Conservation (phyloP, 192 early-diverging fungal genomes). For the Cetraspora pellucida region DNA sequence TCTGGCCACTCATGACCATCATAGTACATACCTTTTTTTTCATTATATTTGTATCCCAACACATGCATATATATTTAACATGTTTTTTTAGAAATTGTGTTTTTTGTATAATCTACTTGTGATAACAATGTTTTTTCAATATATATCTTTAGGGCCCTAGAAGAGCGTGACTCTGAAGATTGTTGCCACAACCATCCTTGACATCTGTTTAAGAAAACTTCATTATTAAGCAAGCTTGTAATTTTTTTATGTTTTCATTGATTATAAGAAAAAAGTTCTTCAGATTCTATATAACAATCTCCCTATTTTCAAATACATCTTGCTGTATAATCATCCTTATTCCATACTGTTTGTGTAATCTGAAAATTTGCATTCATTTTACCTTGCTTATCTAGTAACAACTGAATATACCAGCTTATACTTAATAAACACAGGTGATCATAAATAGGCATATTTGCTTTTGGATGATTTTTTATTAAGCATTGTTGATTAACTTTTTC, state of each 20-base stretch:
- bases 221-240: not conserved
- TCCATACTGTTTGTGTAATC: not conserved
- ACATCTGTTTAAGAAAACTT: not conserved
- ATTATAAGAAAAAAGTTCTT: not conserved
- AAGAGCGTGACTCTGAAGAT: not conserved
- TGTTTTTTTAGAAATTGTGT: not conserved
- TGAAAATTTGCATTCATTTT: not conserved
- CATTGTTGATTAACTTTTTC: too few species aligned
- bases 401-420: not conserved
- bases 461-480: too few species aligned
- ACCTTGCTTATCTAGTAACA: not conserved
- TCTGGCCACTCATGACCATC: not conserved
- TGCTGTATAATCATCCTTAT: too few species aligned
- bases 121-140: not conserved
- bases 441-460: too few species aligned
- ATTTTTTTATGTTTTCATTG: not conserved
- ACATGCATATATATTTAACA: not conserved
- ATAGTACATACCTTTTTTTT: not conserved
- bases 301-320: not conserved
- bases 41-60: not conserved
- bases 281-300: not conserved
- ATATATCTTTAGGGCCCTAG: not conserved
- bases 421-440: too few species aligned
- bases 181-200: not conserved
- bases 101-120: not conserved